phyloP scores from a whole-genome alignment of 2,329 filamentous ascomycete genomes.

The Dactylellina sp. region DNA sequence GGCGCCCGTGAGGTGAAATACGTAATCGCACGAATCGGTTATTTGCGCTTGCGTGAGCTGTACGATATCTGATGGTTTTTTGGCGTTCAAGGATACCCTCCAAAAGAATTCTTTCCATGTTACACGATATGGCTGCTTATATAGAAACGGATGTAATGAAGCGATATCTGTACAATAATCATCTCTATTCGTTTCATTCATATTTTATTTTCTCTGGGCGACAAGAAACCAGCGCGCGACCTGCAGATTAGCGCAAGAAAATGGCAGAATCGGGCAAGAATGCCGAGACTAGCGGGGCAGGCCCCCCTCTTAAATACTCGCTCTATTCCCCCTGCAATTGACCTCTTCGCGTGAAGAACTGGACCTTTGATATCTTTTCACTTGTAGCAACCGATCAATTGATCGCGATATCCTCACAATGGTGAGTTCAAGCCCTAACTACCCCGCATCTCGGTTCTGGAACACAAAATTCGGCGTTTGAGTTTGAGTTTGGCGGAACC shows the following conservation, averaged over 20 bases:
- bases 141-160: slow-evolving; percentile 40
- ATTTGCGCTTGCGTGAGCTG: slow-evolving; percentile 11
- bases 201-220: background rate
- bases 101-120: slow-evolving; percentile 38
- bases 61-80: slow-evolving; percentile 44
- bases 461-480: slow-evolving; percentile 2
- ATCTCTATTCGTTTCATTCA: background rate
- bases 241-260: slow-evolving; percentile 36
- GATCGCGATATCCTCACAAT: slow-evolving; percentile 1
- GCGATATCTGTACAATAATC: slow-evolving; percentile 39
- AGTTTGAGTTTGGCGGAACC: background rate
- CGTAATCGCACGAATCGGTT: slow-evolving; percentile 6
- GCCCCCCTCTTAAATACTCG: slow-evolving; percentile 44
- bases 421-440: slow-evolving; percentile 9
- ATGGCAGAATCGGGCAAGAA: slow-evolving; percentile 18
- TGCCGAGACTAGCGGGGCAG: slow-evolving; percentile 36
- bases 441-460: background rate
- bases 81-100: slow-evolving; percentile 55
- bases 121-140: background rate
- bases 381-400: background rate
- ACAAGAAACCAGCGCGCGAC: slow-evolving; percentile 33
- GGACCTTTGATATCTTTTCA: background rate
- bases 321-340: slow-evolving; percentile 17
- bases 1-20: slow-evolving; percentile 27
- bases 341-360: slow-evolving; percentile 10